These are phyloP conservation scores for Neofusicoccum sp. DNA, from an alignment of 2,329 filamentous ascomycete genomes.

Conservation along the genomic window DNA sequence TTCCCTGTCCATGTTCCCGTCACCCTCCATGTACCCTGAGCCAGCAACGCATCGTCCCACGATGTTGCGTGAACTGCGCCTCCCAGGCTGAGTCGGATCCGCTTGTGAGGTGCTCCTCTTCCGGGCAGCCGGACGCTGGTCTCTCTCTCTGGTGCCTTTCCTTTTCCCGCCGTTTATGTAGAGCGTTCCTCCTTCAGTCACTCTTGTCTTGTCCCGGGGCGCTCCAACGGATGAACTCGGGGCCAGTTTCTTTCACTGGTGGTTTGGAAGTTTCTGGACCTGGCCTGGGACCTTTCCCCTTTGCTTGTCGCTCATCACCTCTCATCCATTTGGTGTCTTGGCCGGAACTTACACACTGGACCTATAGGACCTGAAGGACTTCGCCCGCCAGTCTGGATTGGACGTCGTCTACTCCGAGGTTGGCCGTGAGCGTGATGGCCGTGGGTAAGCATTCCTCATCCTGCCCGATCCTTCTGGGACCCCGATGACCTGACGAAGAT, in stretches of 20 bases:
- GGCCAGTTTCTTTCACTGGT: constrained; percentile 18
- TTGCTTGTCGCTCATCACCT: constrained; percentile 29
- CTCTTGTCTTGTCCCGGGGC: constrained; percentile 16
- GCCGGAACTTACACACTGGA: constrained; percentile 71
- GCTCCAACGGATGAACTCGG: constrained; percentile 7
- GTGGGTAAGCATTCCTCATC: constrained; percentile 65
- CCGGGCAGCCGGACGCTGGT: constrained; percentile 17
- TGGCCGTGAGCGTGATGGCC: constrained; percentile 83
- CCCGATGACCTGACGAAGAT: constrained; percentile 24
- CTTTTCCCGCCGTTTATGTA: constrained; percentile 13
- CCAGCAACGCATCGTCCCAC: constrained; percentile 12
- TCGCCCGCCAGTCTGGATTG: constrained; percentile 92
- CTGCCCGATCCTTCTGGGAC: neutral
- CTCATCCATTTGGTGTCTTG: constrained; percentile 31
- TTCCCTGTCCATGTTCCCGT: constrained; percentile 18
- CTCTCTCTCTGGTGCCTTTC: constrained; percentile 1
- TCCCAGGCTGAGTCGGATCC: constrained; percentile 15
- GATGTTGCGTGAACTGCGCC: neutral
- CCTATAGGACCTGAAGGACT: constrained; percentile 98
- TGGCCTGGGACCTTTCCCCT: constrained; percentile 15
- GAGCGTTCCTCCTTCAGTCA: neutral
- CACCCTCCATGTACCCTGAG: constrained; percentile 12
- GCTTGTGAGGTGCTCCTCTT: constrained; percentile 15
- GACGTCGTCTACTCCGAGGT: constrained; percentile 99
- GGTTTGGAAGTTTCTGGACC: constrained; percentile 17